These are phyloP conservation scores for Trichophyton equinum DNA, from an alignment of 2,329 filamentous ascomycete species.

Conservation along the genomic window DNA sequence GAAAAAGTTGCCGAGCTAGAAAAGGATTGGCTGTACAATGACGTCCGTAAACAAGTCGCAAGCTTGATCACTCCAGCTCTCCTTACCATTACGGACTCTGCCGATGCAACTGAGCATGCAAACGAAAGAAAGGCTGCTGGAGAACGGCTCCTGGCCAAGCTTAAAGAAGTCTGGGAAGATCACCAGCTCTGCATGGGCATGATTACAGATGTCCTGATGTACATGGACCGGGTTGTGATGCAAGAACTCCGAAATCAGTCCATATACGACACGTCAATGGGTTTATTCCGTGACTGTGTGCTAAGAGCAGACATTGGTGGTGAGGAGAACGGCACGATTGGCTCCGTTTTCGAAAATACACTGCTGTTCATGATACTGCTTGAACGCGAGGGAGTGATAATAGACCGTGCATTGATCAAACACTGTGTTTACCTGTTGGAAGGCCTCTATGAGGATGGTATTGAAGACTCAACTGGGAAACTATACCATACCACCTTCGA, in stretches of 20 bases:
- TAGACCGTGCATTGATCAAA: slow-evolving; percentile 70
- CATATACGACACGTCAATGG: slow-evolving; percentile 75
- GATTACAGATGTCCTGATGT: slow-evolving; percentile 94
- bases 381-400: slow-evolving; percentile 79
- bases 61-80: slow-evolving; percentile 59
- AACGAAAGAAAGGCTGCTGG: slow-evolving; percentile 70
- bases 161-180: slow-evolving; percentile 73
- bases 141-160: slow-evolving; percentile 64
- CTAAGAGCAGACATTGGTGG: slow-evolving; percentile 45
- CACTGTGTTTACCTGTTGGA: slow-evolving; percentile 84
- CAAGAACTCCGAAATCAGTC: slow-evolving; percentile 60
- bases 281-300: slow-evolving; percentile 76
- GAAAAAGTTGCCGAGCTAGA: slow-evolving; percentile 69
- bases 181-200: slow-evolving; percentile 92
- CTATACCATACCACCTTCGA: slow-evolving; percentile 80
- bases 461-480: slow-evolving; percentile 64
- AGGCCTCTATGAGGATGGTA: slow-evolving; percentile 66
- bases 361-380: slow-evolving; percentile 84
- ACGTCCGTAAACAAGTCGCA: slow-evolving; percentile 60
- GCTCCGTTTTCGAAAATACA: slow-evolving; percentile 65
- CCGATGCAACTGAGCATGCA: slow-evolving; percentile 44
- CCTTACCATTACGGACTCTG: slow-evolving; percentile 39
- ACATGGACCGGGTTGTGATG: slow-evolving; percentile 79
- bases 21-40: slow-evolving; percentile 60
- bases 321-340: slow-evolving; percentile 38